phyloP scores from a whole-genome alignment of 495 filamentous ascomycete genomes.

The Chaetomium fimeti region DNA sequence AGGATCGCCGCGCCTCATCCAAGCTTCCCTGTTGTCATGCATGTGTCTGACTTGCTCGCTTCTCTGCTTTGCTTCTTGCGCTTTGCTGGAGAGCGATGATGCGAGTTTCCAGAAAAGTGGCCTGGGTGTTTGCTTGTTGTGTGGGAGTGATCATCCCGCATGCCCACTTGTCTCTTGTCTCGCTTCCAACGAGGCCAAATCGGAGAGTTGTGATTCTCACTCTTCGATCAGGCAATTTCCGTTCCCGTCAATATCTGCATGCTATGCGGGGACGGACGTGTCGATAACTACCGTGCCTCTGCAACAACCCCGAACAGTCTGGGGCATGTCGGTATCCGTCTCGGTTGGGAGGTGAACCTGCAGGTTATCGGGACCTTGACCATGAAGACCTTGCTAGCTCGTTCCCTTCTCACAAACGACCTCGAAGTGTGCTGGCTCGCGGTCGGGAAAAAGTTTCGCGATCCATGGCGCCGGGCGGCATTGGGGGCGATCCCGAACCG shows the following conservation, averaged over 20 bases:
- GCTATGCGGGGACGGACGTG: background rate
- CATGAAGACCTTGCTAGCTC: background rate
- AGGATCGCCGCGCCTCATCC: conserved; percentile 13
- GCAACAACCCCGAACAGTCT: background rate
- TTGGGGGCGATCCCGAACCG: conserved; percentile 27
- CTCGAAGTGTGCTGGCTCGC: background rate
- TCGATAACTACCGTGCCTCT: background rate
- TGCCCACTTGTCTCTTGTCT: background rate
- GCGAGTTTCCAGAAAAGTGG: conserved; percentile 4
- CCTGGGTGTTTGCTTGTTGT: background rate
- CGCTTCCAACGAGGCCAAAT: background rate
- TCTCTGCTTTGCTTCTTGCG: background rate
- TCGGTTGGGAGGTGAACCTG: background rate
- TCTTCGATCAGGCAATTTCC: conserved; percentile 9
- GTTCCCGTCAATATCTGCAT: conserved; percentile 15
- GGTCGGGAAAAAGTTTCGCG: conserved; percentile 12
- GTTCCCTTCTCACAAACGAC: background rate
- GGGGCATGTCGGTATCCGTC: background rate
- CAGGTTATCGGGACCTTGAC: background rate
- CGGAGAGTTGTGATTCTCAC: background rate
- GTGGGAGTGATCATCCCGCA: background rate
- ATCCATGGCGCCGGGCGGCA: conserved; percentile 20
- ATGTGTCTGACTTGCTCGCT: background rate
- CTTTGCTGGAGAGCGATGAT: background rate
- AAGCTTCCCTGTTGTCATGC: background rate